Base-by-base conservation (phyloP, 1,139 yeast genomes). In the Sugiyamaella japonica region DNA sequence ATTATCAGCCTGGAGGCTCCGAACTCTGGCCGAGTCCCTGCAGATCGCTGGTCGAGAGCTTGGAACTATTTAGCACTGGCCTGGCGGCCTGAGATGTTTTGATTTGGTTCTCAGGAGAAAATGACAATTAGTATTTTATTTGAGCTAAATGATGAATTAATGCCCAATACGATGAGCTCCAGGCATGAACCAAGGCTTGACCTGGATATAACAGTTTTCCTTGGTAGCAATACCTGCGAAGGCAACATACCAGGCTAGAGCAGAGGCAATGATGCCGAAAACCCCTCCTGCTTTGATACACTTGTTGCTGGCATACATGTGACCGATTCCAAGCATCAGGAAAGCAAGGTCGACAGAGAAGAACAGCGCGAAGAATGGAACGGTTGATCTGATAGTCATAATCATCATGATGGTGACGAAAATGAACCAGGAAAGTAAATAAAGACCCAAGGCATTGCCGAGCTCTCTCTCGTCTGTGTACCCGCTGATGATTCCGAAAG, bases 221-320 rank as follows among this genome's bases (percentile, higher is more conserved):
- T 54, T 54, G 79, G 56, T 86, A 48, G 91, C 87, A 54, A 89
- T 70, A 81, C 96, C 96, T 9, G 95, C 93, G 63, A 81, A 86
- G 3, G 95, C 96, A 68, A 86, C 86, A 67, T 87, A 88, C 89
- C 91, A 89, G n/a, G 95, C 95, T 50, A 80, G 69, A 62, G 86
- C 79, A 1, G 96, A 87, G 36, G 90, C 83, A 29, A 87, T 70
- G 10, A 89, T 67, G 42, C 96, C 96, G 58, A 86, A 73, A 3
- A 83, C 84, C 61, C 96, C 96, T 40, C 83, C 96, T 15, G 91
- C 93, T 63, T 76, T 82, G 56, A 77, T 70, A 48, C 73, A 67
- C 37, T 76, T 69, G 62, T 63, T 61, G 17, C 67, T 69, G 16
- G 50, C 55, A 3, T 60, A 52, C 57, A 82, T 75, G 59, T 85